phyloP scores from a whole-genome alignment of 441 rosid genomes.

The Raphanus hybrid region DNA sequence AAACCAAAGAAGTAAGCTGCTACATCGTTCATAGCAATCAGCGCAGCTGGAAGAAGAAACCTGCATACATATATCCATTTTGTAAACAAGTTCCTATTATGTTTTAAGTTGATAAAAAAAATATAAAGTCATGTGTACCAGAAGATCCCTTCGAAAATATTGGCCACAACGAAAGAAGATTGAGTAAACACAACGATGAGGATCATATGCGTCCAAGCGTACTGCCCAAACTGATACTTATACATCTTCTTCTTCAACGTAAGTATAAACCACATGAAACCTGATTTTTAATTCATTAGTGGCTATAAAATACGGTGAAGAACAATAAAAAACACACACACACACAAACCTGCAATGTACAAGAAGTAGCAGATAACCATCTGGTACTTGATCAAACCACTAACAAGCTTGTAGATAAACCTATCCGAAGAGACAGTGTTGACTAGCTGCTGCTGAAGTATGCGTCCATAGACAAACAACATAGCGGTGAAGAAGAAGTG shows the following conservation, averaged over 20 bases:
- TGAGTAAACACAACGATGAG: slow-evolving; percentile 84
- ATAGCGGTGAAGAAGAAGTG: slow-evolving; percentile 86
- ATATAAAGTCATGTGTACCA: slow-evolving; percentile 33
- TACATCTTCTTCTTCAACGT: slow-evolving; percentile 87
- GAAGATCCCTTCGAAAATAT: slow-evolving; percentile 90
- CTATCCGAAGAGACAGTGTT: slow-evolving; percentile 74
- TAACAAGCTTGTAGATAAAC: slow-evolving; percentile 65
- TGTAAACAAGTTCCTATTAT: neutral
- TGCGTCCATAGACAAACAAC: slow-evolving; percentile 80
- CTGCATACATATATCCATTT: slow-evolving; percentile 45
- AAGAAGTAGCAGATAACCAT: slow-evolving; percentile 76
- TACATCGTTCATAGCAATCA: slow-evolving; percentile 73
- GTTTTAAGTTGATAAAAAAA: neutral
- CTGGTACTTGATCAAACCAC: slow-evolving; percentile 74
- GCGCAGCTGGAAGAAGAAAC: slow-evolving; percentile 80
- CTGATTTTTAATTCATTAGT: slow-evolving; percentile 39
- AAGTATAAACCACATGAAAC: slow-evolving; percentile 94
- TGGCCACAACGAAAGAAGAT: slow-evolving; percentile 87
- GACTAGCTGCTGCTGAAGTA: slow-evolving; percentile 73
- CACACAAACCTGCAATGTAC: slow-evolving; percentile 73
- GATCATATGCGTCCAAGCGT: slow-evolving; percentile 98
- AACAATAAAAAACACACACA: neutral
- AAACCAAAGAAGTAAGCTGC: slow-evolving; percentile 80
- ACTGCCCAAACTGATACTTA: slow-evolving; percentile 93
- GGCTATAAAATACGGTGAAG: neutral